Percentiles rank a stretch among this genome's conserved stretches.
These are phyloP conservation scores for Medicago ruthenica DNA, from an alignment of 306 rosid genomes.

Conservation along the genomic window DNA sequence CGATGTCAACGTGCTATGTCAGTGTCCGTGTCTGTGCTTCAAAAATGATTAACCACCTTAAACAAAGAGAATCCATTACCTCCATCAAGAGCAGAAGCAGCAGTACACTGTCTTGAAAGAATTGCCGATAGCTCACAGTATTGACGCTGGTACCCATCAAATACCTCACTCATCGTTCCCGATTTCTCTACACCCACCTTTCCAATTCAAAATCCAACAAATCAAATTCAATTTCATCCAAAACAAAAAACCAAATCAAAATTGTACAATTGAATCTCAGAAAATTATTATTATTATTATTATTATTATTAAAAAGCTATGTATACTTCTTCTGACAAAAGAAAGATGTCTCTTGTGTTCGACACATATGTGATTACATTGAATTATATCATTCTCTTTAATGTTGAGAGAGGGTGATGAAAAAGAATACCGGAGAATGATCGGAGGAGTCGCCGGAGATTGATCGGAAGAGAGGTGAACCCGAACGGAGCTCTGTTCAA, in stretches of 20 bases:
- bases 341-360: no score
- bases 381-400: no score
- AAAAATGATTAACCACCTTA: conserved; percentile 2
- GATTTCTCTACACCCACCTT: conserved; percentile 32
- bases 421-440: conserved; percentile 19
- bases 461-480: conserved; percentile 40
- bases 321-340: no score
- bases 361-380: no score
- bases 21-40: no score
- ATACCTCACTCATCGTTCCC: conserved; percentile 49
- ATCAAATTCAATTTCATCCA: conserved; percentile 27
- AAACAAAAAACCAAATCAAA: not conserved
- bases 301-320: no score
- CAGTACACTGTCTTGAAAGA: conserved; percentile 55
- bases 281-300: not conserved
- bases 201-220: conserved; percentile 29
- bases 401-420: not conserved
- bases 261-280: conserved; percentile 9
- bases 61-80: conserved; percentile 46
- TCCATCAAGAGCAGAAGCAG: conserved; percentile 55
- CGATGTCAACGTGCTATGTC: no score
- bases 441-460: conserved; percentile 20
- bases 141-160: conserved; percentile 60
- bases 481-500: conserved; percentile 20
- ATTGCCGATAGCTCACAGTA: conserved; percentile 63